Evolutionary conservation across 306 rosid species (phyloP), one percentile per base, ranked within the genome.

Genomic region (Sphenostylis stenocarpa): DNA sequence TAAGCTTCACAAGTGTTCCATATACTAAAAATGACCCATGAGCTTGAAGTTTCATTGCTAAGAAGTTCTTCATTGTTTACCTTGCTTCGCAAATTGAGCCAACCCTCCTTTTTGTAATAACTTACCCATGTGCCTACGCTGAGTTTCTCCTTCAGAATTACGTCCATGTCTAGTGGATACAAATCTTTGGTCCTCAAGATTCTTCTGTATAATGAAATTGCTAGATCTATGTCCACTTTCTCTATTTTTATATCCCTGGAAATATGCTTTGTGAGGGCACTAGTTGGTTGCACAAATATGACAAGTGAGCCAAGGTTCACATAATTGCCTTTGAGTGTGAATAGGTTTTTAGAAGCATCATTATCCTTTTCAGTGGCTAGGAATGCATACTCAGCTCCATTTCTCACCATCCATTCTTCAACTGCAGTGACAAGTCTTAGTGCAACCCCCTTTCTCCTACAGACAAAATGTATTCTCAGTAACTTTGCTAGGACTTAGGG

Each of bases 41-140:
- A 85, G n/a, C 69, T 64, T 72, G 83, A 73, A 36, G 67, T 39
- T 80, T 81, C 72, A n/a, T 71, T 64, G 63, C 43, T 77, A 12
- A 38, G 45, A 41, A 38, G 5, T 33, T 9, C 26, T 53, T 82
- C 38, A 26, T 55, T 44, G 4, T 73, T 49, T 70, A 80, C 75
- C 44, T 75, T 66, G 29, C 61, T 67, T 49, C 43, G 51, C 58
- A 75, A 56, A 52, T 84, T 79, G 68, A 82, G 55, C 82, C 85
- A 83, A 7, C 70, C 70, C 33, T 85, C 87, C 43, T 84, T 77
- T 62, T 85, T 80, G 55, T 67, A 87, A 52, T 87, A 90, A 26
- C 86, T 66, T 14, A 90, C 85, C 94, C 94, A 90, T 21, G 94
- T 87, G 14, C 90, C 94, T 11, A 90, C 68, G 62, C 85, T 90